phyloP scores from a whole-genome alignment of 164 flowering plant genomes.

The Nymphaea thermarum region DNA sequence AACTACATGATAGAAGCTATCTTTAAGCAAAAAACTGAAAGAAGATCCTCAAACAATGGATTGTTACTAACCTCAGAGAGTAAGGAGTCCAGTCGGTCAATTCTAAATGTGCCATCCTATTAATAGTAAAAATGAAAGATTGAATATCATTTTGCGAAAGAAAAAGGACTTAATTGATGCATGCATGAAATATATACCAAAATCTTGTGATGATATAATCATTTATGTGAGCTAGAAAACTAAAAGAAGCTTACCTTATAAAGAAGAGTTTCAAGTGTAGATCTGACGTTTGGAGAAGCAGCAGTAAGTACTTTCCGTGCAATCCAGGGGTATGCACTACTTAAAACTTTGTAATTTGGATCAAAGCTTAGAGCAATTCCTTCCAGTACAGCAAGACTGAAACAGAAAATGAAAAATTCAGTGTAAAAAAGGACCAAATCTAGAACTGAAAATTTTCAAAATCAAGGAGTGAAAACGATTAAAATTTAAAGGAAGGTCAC shows the following conservation, averaged over 20 bases:
- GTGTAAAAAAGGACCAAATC: not conserved
- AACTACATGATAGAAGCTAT: too few species aligned
- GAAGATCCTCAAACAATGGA: too few species aligned
- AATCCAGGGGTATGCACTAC: conserved; percentile 98
- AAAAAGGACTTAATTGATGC: too few species aligned
- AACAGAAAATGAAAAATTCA: conserved; percentile 3
- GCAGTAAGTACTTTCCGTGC: conserved; percentile 85
- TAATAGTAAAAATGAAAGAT: conserved; percentile 1
- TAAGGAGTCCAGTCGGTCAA: conserved; percentile 89
- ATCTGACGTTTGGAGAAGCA: conserved; percentile 71
- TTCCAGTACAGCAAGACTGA: conserved; percentile 93
- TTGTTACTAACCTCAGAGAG: conserved; percentile 47
- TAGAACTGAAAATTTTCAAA: too few species aligned
- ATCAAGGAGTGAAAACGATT: too few species aligned
- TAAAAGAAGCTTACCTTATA: conserved; percentile 39
- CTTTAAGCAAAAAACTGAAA: too few species aligned
- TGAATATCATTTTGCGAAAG: not conserved
- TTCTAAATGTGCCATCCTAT: conserved; percentile 83
- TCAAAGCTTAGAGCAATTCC: conserved; percentile 75
- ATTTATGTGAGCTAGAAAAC: too few species aligned
- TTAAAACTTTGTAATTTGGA: conserved; percentile 84
- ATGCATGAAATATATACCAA: too few species aligned
- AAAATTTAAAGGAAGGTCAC: too few species aligned
- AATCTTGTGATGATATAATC: too few species aligned
- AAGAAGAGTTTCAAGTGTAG: conserved; percentile 63